Conservation (phyloP, 2,329 filamentous ascomycete genomes). For the Thielaviopsis musarum region DNA sequence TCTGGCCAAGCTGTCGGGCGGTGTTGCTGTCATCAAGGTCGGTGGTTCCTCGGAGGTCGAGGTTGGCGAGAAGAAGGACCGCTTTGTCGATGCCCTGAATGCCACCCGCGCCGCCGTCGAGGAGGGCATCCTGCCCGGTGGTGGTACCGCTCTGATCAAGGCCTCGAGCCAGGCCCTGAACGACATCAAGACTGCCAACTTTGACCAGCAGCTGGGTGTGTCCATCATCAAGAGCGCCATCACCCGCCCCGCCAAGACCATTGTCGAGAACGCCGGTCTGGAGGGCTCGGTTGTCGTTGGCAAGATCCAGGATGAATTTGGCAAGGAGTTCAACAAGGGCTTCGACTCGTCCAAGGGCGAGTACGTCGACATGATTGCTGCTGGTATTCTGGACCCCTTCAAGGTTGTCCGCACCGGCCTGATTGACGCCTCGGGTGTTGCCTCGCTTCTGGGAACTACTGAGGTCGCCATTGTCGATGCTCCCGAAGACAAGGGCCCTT, state of each 20-base stretch:
- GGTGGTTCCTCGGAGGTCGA: conserved; percentile 95
- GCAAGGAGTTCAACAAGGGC: conserved; percentile 88
- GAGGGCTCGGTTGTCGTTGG: conserved; percentile 94
- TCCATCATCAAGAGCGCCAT: conserved; percentile 97
- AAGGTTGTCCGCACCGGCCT: conserved; percentile 98
- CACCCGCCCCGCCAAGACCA: conserved; percentile 81
- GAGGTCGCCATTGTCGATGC: conserved; percentile 97
- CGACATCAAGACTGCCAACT: conserved; percentile 78
- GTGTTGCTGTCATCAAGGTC: conserved; percentile 98
- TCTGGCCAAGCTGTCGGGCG: conserved; percentile 95
- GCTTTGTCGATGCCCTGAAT: conserved; percentile 95
- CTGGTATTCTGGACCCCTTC: conserved; percentile 96
- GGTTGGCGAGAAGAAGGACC: conserved; percentile 99
- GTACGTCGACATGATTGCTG: conserved; percentile 95
- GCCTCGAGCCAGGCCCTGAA: conserved; percentile 76
- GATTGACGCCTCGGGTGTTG: conserved; percentile 86
- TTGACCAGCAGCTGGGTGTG: conserved; percentile 97
- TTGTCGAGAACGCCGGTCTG: conserved; percentile 92
- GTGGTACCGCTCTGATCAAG: conserved; percentile 96
- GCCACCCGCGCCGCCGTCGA: conserved; percentile 95
- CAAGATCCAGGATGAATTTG: conserved; percentile 93
- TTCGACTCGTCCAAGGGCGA: conserved; percentile 94
- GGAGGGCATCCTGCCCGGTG: conserved; percentile 96
- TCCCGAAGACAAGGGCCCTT: conserved; percentile 71
- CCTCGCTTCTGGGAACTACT: conserved; percentile 90